These are phyloP conservation scores for Turnera subulata DNA, from an alignment of 345 rosid species.

Conservation along the genomic window DNA sequence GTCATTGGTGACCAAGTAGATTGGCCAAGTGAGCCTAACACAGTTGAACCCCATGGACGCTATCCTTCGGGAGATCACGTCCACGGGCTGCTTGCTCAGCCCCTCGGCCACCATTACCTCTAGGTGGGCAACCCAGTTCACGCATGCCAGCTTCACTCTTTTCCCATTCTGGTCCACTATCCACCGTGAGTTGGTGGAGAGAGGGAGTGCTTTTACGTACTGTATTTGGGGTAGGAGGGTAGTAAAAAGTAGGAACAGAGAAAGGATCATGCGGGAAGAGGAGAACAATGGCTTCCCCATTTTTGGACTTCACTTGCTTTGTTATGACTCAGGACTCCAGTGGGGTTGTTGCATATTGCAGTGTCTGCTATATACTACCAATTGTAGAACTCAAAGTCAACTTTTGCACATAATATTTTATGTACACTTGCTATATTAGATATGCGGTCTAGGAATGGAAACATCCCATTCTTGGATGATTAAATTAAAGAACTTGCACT, in stretches of 20 bases:
- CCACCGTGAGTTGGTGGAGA: constrained; percentile 30
- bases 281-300: no score
- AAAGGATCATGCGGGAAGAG: no score
- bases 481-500: no score
- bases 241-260: neutral
- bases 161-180: constrained; percentile 24
- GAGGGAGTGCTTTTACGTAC: constrained; percentile 17
- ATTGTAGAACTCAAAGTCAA: no score
- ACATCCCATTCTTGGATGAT: no score
- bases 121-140: constrained; percentile 35
- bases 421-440: no score
- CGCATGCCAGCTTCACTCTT: constrained; percentile 36
- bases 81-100: constrained; percentile 35
- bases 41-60: constrained; percentile 38
- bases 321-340: no score
- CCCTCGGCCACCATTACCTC: constrained; percentile 40
- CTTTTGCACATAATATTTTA: no score
- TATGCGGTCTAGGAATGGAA: no score
- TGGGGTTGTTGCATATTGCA: no score
- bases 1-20: constrained; percentile 29
- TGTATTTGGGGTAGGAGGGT: neutral
- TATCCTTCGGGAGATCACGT: constrained; percentile 22
- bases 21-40: constrained; percentile 42
- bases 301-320: no score
- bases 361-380: no score